A percentile compares a stretch with the other conserved stretches of the same genome.
Evolutionary conservation across 2,329 filamentous ascomycete species (phyloP).

Genomic region (Aspergillus terreus): DNA sequence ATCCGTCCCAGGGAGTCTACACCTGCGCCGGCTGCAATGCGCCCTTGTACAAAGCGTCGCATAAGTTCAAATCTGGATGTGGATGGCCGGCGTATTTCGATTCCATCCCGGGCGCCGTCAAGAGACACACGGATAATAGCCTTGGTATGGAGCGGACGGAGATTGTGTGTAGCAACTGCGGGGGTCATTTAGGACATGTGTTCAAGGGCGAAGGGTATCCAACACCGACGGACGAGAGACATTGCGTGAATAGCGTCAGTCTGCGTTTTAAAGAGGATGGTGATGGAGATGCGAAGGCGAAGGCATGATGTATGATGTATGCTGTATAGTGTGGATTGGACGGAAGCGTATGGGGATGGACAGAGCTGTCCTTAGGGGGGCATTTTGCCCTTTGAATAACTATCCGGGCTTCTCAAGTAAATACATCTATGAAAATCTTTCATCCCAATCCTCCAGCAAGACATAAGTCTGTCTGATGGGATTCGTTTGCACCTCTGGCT

Average conservation of each 20-base stretch:
- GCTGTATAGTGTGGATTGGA: background rate
- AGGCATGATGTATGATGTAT: slow-evolving; percentile 18
- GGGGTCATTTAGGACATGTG: slow-evolving; percentile 85
- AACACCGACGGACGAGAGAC: slow-evolving; percentile 89
- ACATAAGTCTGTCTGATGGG: background rate
- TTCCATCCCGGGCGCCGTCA: slow-evolving; percentile 85
- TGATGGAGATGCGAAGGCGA: slow-evolving; percentile 38
- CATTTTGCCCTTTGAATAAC: too few relatives aligned
- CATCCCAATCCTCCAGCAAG: too few relatives aligned
- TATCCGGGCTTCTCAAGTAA: too few relatives aligned
- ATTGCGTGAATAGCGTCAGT: slow-evolving; percentile 94
- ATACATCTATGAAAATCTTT: too few relatives aligned
- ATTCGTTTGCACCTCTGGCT: slow-evolving; percentile 18
- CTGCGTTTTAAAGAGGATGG: slow-evolving; percentile 75
- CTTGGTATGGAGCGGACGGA: slow-evolving; percentile 85
- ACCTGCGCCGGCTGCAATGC: slow-evolving; percentile 80
- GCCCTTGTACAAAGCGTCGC: slow-evolving; percentile 85
- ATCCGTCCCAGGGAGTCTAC: slow-evolving; percentile 72
- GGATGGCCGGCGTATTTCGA: slow-evolving; percentile 99
- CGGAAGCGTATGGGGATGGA: too few relatives aligned
- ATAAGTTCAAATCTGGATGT: slow-evolving; percentile 95
- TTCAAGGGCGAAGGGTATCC: slow-evolving; percentile 83
- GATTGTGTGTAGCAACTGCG: slow-evolving; percentile 92
- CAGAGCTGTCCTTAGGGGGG: too few relatives aligned
- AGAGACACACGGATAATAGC: slow-evolving; percentile 69